Conservation (phyloP, 225 moss, liverwort and hornwort species). For the Bryoerythrophyllum caledonicum region DNA sequence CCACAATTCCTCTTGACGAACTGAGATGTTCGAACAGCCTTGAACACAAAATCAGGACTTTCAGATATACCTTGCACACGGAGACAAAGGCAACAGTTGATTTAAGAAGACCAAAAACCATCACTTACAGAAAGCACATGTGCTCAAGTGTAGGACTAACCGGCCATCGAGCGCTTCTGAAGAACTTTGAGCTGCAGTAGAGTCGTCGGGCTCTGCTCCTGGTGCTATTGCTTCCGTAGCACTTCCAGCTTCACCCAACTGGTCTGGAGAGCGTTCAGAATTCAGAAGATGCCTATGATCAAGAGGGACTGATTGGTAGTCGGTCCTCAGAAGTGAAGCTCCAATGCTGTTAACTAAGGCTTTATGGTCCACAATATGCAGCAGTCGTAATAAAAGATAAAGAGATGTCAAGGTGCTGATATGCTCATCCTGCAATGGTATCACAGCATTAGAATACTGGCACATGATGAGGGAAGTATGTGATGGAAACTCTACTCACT, state of each 20-base stretch:
- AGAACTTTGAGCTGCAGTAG: constrained; percentile 37
- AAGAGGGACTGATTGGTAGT: constrained; percentile 58
- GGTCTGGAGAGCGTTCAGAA: constrained; percentile 36
- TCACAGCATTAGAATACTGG: constrained; percentile 25
- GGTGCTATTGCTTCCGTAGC: constrained; percentile 26
- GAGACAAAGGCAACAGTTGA: background rate
- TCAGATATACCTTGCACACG: background rate
- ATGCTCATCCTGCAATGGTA: constrained; percentile 64
- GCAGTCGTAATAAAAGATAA: constrained; percentile 87
- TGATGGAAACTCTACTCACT: background rate
- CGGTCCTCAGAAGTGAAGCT: constrained; percentile 78
- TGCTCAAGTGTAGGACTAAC: constrained; percentile 27
- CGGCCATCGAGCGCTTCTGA: constrained; percentile 60
- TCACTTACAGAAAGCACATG: constrained; percentile 10
- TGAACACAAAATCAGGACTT: constrained; percentile 8
- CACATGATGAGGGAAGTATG: constrained; percentile 2
- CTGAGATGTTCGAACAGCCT: constrained; percentile 10
- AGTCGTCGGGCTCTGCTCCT: constrained; percentile 36
- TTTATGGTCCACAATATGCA: constrained; percentile 93
- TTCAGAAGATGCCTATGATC: constrained; percentile 43
- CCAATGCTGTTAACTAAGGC: constrained; percentile 85
- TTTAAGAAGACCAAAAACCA: background rate
- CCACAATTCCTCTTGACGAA: constrained; percentile 1
- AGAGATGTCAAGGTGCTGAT: constrained; percentile 95
- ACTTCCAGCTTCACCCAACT: constrained; percentile 27